These are phyloP conservation scores for Sporothrix pallida DNA, from an alignment of 2,329 filamentous ascomycete species.

Conservation along the genomic window DNA sequence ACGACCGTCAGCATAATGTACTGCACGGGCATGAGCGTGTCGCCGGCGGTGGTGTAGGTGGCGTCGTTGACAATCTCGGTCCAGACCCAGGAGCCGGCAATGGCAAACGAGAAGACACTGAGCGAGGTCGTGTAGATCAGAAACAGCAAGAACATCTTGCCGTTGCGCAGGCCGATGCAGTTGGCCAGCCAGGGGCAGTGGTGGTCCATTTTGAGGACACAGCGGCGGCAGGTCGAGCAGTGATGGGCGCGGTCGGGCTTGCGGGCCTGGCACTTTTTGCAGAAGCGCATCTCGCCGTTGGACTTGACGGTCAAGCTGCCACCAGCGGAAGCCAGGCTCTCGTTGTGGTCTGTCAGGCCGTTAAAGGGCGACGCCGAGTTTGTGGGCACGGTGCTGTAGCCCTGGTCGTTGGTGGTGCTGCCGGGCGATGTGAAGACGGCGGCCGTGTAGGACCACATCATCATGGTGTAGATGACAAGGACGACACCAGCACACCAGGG, in stretches of 20 bases:
- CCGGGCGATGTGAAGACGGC: slow-evolving; percentile 94
- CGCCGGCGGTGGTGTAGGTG: slow-evolving; percentile 65
- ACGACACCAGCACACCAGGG: slow-evolving; percentile 62
- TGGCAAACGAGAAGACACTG: slow-evolving; percentile 79
- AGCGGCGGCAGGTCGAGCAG: slow-evolving; percentile 91
- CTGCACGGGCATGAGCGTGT: slow-evolving; percentile 84
- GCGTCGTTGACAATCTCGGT: slow-evolving; percentile 73
- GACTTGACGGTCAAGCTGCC: slow-evolving; percentile 91
- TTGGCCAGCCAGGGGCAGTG: slow-evolving; percentile 98
- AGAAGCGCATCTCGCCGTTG: slow-evolving; percentile 84
- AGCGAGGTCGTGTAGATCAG: slow-evolving; percentile 87
- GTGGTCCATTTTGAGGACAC: slow-evolving; percentile 99
- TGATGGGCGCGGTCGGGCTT: slow-evolving; percentile 97
- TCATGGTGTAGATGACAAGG: slow-evolving; percentile 73
- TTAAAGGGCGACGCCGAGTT: not conserved
- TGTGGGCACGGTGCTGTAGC: slow-evolving; percentile 82
- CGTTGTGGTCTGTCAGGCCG: slow-evolving; percentile 48
- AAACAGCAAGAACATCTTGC: slow-evolving; percentile 94
- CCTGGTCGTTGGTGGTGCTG: slow-evolving; percentile 66
- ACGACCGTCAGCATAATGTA: slow-evolving; percentile 87
- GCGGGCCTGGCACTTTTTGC: slow-evolving; percentile 94
- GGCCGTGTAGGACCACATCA: slow-evolving; percentile 88
- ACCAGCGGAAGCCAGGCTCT: slow-evolving; percentile 47
- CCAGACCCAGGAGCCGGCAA: slow-evolving; percentile 83
- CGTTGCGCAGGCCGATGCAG: slow-evolving; percentile 91